Percentiles rank a stretch among this genome's conserved stretches.
Conservation (phyloP, 345 rosid genomes). For the Syzygium aqueum region DNA sequence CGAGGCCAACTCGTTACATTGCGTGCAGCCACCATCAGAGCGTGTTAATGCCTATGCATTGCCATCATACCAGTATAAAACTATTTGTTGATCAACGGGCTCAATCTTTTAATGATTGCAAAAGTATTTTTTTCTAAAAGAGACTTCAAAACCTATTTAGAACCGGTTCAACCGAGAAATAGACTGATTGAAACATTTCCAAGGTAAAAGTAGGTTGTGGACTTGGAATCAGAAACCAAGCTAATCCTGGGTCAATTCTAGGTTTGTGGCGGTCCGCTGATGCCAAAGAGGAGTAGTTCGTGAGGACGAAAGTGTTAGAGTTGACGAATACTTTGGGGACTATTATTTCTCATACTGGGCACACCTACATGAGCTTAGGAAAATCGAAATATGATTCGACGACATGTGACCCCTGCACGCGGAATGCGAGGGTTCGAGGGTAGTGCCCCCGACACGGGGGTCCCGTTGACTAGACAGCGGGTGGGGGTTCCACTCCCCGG, state of each 20-base stretch:
- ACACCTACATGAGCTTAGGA: too few relatives aligned
- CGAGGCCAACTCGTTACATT: too few relatives aligned
- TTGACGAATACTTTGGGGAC: too few relatives aligned
- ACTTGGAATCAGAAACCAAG: not conserved
- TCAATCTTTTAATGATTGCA: not conserved
- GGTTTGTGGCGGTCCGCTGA: not conserved
- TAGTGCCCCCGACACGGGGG: too few relatives aligned
- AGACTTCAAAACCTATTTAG: not conserved
- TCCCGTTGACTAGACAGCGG: too few relatives aligned
- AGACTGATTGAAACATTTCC: not conserved
- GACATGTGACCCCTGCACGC: too few relatives aligned
- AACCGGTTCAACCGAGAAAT: not conserved
- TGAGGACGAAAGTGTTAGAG: rapidly evolving
- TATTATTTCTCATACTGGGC: too few relatives aligned
- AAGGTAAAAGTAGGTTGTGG: not conserved
- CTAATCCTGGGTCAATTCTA: not conserved
- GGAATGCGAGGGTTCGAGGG: too few relatives aligned
- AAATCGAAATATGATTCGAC: too few relatives aligned
- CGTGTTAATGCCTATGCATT: not conserved
- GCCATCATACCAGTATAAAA: not conserved
- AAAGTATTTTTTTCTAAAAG: not conserved
- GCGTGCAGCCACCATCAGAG: not conserved
- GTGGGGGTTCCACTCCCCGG: too few relatives aligned
- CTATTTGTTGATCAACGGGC: not conserved
- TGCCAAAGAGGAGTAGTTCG: not conserved